Percentiles rank a stretch among this genome's conserved stretches.
These are phyloP conservation scores for Chalaropsis ovoidea DNA, from an alignment of 2,329 filamentous ascomycete genomes.

Conservation along the genomic window DNA sequence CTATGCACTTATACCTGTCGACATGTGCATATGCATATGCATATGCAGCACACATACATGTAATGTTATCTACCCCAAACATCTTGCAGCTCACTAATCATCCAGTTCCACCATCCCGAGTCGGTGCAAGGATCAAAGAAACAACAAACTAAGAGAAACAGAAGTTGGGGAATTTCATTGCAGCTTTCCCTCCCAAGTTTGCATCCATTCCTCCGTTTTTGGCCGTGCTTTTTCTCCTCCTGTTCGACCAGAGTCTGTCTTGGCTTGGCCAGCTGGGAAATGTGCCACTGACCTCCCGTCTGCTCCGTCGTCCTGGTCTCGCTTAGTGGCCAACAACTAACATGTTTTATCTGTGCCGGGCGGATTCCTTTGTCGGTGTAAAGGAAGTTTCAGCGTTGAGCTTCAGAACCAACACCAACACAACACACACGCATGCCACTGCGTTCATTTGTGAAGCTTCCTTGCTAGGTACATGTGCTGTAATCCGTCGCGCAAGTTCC, in stretches of 20 bases:
- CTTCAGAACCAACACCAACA: not conserved
- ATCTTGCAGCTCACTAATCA: not conserved
- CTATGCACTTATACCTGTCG: not conserved
- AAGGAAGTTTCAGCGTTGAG: not conserved
- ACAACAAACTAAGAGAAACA: not conserved
- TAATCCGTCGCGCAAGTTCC: not conserved
- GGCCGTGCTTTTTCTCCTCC: not conserved
- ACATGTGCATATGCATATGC: not conserved
- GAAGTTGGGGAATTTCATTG: not conserved
- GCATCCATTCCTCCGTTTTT: slow-evolving; percentile 10
- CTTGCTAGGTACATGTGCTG: not conserved
- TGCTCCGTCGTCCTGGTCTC: not conserved
- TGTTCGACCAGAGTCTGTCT: not conserved
- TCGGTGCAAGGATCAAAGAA: not conserved
- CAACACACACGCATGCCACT: not conserved
- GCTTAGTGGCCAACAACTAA: not conserved
- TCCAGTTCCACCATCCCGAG: not conserved
- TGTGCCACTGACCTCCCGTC: not conserved
- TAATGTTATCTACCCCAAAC: not conserved
- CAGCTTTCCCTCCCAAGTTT: not conserved
- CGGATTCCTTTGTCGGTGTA: slow-evolving; percentile 6
- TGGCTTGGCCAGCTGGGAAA: too few species aligned
- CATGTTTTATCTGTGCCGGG: not conserved
- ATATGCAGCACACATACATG: not conserved
- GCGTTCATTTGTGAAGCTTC: not conserved